Base-by-base conservation (phyloP, 805 yeast genomes). In the Pachysolen tannophilus region DNA sequence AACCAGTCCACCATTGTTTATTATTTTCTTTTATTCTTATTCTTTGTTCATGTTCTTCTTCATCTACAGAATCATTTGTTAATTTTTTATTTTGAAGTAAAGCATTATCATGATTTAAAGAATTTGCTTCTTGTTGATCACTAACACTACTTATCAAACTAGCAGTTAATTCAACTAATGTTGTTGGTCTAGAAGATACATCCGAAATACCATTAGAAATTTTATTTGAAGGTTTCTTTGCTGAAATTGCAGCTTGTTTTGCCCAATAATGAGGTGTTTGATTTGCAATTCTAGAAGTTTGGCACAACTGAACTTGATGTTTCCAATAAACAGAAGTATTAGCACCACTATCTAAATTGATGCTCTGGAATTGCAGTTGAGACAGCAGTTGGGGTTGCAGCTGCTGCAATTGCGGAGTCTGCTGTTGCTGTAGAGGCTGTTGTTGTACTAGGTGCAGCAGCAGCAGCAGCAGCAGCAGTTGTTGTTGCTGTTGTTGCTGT, bases 1-100 rank as follows among this genome's bases (percentile, higher is more conserved):
- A 64, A 5, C 88, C 90, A 35, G 94, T 82, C 99, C 99, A 92
- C 52, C 83, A 70, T 60, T 88, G 97, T 40, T 78, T 80, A 25
- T 82, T 76, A 50, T 68, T 66, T 19, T 75, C 70, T 42, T 67
- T 68, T 25, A 66, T 58, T 56, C 78, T 67, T 61, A 76, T 70
- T 55, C 82, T 62, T 53, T 78, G 77, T 48, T 74, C 78, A 50
- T 78, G 81, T 48, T 80, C 84, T 43, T 78, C 83, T 40, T 67
- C 62, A 30, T 67, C 64, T 13, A 61, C 48, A 18, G 47, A 42
- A 18, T 53, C 56, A 30, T 50, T 49, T 5, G 58, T 41, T 30
- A 55, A 38, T 44, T 60, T 49, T 41, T 57, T 47, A 47, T 65
- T 54, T 42, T 55, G 67, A 42, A 61, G 53, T 37, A 63, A 58